Evolutionary conservation across 2,329 filamentous ascomycete genomes (phyloP).

Genomic region (Lasiodiplodia citricola): DNA sequence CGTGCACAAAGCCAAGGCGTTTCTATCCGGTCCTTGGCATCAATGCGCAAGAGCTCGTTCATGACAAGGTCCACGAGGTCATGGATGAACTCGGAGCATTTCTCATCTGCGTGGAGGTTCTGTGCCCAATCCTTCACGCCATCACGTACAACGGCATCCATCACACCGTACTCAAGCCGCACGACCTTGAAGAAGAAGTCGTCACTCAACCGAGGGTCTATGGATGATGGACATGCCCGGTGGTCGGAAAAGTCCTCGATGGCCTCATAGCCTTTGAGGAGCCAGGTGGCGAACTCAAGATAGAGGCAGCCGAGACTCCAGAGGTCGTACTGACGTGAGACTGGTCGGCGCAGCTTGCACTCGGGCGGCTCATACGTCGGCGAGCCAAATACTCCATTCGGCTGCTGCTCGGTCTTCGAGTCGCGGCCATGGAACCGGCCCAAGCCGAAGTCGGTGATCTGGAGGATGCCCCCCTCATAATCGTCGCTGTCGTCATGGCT

Average conservation of each 20-base stretch:
- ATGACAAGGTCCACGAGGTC: constrained; percentile 1
- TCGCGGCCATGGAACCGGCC: constrained; percentile 40
- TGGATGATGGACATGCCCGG: not conserved
- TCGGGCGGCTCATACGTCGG: constrained; percentile 50
- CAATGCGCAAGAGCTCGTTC: not conserved
- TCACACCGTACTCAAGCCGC: not conserved
- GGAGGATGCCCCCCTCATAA: constrained; percentile 30
- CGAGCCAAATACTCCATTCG: constrained; percentile 25
- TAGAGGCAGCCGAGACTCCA: constrained; percentile 41
- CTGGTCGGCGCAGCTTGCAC: constrained; percentile 33
- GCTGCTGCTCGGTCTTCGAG: constrained; percentile 37
- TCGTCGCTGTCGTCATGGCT: not conserved
- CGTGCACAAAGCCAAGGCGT: not conserved
- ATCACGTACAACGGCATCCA: not conserved
- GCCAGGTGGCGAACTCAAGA: constrained; percentile 38
- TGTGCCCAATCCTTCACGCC: not conserved
- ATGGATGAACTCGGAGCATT: not conserved
- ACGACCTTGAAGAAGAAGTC: not conserved
- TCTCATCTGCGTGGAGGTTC: not conserved
- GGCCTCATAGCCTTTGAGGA: constrained; percentile 29
- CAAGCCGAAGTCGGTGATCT: constrained; percentile 44
- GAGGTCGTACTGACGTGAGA: constrained; percentile 45
- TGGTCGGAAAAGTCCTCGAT: constrained; percentile 25
- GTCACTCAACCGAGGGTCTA: not conserved
- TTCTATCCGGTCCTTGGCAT: not conserved